phyloP scores from a whole-genome alignment of 1,284 basidiomycete species.

The Tausonia pullulans region DNA sequence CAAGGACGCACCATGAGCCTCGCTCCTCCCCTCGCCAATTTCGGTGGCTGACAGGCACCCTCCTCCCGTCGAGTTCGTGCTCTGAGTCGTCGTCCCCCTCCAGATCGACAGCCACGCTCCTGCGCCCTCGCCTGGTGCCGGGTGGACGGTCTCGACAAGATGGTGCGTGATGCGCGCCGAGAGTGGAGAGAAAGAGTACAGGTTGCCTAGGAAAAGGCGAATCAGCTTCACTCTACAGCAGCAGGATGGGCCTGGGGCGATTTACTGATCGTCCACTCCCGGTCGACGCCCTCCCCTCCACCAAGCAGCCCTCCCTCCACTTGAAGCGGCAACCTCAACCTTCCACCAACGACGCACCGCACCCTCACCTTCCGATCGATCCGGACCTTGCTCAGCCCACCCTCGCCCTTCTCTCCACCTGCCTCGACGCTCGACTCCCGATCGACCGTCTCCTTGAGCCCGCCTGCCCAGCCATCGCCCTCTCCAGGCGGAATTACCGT shows the following conservation, averaged over 20 bases:
- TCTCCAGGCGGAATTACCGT: constrained; percentile 1
- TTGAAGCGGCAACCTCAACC: constrained; percentile 1
- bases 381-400: neutral
- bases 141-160: constrained; percentile 35
- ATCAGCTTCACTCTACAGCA: neutral
- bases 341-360: constrained; percentile 7
- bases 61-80: too few relatives aligned
- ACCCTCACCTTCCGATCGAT: constrained; percentile 10
- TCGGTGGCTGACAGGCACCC: too few relatives aligned
- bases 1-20: too few relatives aligned
- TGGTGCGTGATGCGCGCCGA: constrained; percentile 32
- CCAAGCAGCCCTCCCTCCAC: neutral
- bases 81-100: neutral
- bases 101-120: constrained; percentile 29
- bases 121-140: constrained; percentile 34
- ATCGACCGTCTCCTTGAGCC: neutral
- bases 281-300: constrained; percentile 1
- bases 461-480: neutral
- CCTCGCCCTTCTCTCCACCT: neutral
- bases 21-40: too few relatives aligned
- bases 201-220: constrained; percentile 9
- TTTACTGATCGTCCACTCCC: constrained; percentile 17
- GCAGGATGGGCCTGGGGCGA: neutral
- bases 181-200: constrained; percentile 36
- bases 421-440: neutral